Evolutionary conservation across 306 rosid species (phyloP).

Genomic region (Chamaecrista fasciculata): DNA sequence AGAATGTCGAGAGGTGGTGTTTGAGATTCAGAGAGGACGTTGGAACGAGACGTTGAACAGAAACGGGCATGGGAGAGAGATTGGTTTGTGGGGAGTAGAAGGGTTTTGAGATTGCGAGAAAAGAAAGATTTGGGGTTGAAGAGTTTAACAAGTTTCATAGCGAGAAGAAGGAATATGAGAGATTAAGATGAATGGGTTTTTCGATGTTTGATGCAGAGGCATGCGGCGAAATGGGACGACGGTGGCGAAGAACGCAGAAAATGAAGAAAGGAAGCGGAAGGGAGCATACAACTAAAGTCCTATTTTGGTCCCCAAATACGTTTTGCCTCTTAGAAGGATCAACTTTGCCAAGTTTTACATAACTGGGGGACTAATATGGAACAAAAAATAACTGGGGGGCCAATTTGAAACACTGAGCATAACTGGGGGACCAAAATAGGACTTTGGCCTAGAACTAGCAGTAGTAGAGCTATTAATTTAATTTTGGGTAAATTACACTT

Average conservation of each 20-base stretch:
- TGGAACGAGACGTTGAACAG: slow-evolving; percentile 28
- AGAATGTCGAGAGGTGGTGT: slow-evolving; percentile 10
- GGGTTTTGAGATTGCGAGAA: slow-evolving; percentile 17
- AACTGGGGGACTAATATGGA: no score
- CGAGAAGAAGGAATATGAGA: background rate
- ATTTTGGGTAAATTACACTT: no score
- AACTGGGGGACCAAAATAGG: no score
- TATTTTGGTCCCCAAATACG: no score
- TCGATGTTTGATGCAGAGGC: background rate
- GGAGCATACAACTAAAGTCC: no score
- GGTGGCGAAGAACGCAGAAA: background rate
- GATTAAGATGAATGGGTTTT: background rate
- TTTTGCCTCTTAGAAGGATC: no score
- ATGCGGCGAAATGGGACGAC: background rate
- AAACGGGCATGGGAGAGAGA: slow-evolving; percentile 7
- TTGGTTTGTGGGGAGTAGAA: slow-evolving; percentile 6
- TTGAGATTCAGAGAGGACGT: slow-evolving; percentile 24
- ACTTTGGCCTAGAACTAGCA: no score
- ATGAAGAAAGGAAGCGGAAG: background rate
- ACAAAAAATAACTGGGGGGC: no score
- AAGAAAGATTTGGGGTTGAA: slow-evolving; percentile 22
- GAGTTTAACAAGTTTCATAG: slow-evolving; percentile 32
- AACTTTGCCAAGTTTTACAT: no score
- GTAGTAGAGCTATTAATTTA: no score
- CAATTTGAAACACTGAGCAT: no score